Conservation (phyloP, 257 asterid genomes). For the Verbena officinalis region DNA sequence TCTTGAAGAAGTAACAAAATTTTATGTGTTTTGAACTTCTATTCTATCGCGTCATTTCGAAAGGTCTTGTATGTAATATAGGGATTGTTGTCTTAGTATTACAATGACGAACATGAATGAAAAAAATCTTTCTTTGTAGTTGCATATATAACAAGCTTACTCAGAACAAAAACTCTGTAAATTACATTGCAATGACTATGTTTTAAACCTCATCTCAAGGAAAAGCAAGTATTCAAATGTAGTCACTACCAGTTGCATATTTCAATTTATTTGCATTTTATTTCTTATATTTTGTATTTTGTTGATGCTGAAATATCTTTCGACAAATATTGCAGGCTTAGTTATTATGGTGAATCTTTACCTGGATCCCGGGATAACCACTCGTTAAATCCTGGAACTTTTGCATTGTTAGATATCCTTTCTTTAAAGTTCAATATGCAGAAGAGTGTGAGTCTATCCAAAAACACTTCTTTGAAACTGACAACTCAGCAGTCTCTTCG, state of each 20-base stretch:
- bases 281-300: constrained; percentile 4
- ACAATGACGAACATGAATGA: neutral
- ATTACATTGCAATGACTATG: neutral
- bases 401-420: constrained; percentile 33
- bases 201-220: neutral
- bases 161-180: neutral
- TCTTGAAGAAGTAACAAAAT: neutral
- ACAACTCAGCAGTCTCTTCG: constrained; percentile 87
- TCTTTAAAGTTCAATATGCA: constrained; percentile 55
- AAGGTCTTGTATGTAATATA: constrained; percentile 8
- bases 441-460: constrained; percentile 70
- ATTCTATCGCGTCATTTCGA: constrained; percentile 2
- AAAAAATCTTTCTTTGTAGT: constrained; percentile 7
- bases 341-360: constrained; percentile 32
- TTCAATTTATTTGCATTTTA: constrained; percentile 21
- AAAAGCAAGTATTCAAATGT: neutral
- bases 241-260: neutral
- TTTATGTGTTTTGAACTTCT: constrained; percentile 2
- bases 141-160: constrained; percentile 14
- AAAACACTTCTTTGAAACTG: constrained; percentile 71
- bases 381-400: constrained; percentile 26
- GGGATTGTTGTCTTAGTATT: neutral
- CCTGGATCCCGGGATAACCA: constrained; percentile 37
- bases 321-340: constrained; percentile 42
- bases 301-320: constrained; percentile 22